Evolutionary conservation across 176 grass and related monocot genomes (phyloP), one percentile per base, ranked within the genome.

Genomic region (Triticum monococcum): DNA sequence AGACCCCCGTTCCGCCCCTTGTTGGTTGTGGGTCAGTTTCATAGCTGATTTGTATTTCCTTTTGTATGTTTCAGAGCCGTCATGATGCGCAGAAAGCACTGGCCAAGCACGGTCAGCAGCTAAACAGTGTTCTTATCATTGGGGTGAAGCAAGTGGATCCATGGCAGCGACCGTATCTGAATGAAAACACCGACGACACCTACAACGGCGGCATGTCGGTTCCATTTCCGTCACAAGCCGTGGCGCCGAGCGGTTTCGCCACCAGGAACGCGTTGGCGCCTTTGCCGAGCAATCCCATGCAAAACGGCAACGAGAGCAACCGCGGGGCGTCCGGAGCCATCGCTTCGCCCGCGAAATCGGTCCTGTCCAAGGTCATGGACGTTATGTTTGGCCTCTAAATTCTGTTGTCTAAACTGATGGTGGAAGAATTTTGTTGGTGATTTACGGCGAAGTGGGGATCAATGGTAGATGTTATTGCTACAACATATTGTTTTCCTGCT

Each of bases 41-140:
- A 84, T 83, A 57, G 8, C 68, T 92, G 73, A 80, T 62, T 74
- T 87, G 5, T 77, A 2, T 69, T 1, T 62, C 71, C 9, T 17
- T 80, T 16, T 57, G 23, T 75, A 8, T 83, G 11, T 57, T 37
- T 64, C 33, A 94, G 97, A 94, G 89, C 64, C 74, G 68, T 38
- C 83, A 90, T 87, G 94, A 97, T 84, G 94, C 90, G 38, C 90
- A 93, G 70, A 96, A 93, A 87, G 92, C 97, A 37, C 87, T 99
- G 1, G 64, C 80, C 41, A 96, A 93, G 64, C 92, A 97, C 35
- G 90, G 94, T 25, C 84, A 77, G 67, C 90, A 97, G 84, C 25
- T 96, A 77, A 99, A 94, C 80, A 96, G 79, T 85, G 81, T 99
- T 76, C 87, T 99, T 71, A 94, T 94, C 74, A 83, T 99, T 81